These are phyloP conservation scores for Colletotrichum melonis DNA, from an alignment of 2,329 filamentous ascomycete genomes.

Conservation along the genomic window DNA sequence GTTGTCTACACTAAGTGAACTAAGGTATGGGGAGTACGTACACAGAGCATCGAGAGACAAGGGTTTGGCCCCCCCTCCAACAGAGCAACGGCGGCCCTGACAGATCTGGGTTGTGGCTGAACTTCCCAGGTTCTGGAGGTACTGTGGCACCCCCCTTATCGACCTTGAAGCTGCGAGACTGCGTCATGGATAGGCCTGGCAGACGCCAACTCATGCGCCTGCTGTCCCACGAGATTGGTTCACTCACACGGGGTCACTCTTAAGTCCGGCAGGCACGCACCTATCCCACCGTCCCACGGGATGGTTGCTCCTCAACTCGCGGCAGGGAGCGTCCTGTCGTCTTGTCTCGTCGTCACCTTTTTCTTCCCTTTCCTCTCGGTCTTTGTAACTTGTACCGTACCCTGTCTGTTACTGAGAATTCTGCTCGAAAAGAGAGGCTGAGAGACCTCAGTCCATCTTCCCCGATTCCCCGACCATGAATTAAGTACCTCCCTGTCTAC, in stretches of 20 bases:
- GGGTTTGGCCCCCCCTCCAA: too few relatives aligned
- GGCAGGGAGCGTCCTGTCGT: conserved; percentile 15
- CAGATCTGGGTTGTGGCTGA: conserved; percentile 23
- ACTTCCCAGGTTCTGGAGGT: not conserved
- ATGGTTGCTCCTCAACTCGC: not conserved
- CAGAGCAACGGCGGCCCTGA: not conserved
- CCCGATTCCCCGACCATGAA: not conserved
- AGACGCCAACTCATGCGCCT: conserved; percentile 25
- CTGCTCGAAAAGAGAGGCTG: too few relatives aligned
- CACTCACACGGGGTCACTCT: not conserved
- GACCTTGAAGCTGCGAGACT: conserved; percentile 17
- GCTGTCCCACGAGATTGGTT: conserved; percentile 32
- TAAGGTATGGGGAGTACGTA: not conserved
- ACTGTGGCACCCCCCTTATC: conserved; percentile 14
- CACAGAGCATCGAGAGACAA: too few relatives aligned
- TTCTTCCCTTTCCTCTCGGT: not conserved
- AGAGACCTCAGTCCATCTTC: not conserved
- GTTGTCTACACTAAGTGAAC: not conserved
- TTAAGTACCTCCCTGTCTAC: not conserved
- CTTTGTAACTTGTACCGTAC: not conserved
- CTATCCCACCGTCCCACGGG: not conserved
- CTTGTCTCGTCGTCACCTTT: conserved; percentile 15
- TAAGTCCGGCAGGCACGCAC: conserved; percentile 26
- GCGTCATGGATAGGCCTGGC: conserved; percentile 34
- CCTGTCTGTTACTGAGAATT: not conserved